Evolutionary conservation across 257 asterid species (phyloP).

Genomic region (Sherardia arvensis): DNA sequence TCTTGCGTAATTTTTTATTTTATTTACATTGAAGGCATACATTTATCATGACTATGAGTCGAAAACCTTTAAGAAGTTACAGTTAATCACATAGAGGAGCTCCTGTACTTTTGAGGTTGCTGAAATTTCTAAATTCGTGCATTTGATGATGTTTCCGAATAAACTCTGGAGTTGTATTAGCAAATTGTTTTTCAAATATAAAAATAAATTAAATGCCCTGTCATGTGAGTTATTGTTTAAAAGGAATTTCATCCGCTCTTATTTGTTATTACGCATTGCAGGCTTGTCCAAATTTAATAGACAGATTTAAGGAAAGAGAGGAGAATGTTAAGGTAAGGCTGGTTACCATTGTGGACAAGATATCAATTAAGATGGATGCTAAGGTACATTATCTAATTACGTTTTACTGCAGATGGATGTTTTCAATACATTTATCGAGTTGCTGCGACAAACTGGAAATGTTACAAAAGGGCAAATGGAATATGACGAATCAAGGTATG

Average conservation of each 20-base stretch:
- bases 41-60: not conserved
- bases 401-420: constrained; percentile 83
- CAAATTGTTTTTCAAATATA: too few species aligned
- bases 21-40: not conserved
- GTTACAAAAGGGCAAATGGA: constrained; percentile 82
- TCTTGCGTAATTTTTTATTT: too few species aligned
- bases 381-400: constrained; percentile 10
- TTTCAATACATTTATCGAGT: constrained; percentile 86
- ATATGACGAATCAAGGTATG: constrained; percentile 82
- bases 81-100: not conserved
- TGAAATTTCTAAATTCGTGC: too few species aligned
- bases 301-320: constrained; percentile 96
- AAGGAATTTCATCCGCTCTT: not conserved
- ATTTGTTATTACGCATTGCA: constrained; percentile 19
- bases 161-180: too few species aligned
- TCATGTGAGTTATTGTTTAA: not conserved
- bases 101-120: not conserved
- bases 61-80: not conserved
- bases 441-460: constrained; percentile 92
- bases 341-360: not conserved
- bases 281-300: constrained; percentile 99
- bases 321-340: constrained; percentile 88
- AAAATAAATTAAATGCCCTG: not conserved
- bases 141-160: not conserved
- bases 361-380: not conserved